Evolutionary conservation across 2,329 filamentous ascomycete genomes (phyloP), one percentile per base, ranked within the genome.

Genomic region (Amylocarpus encephaloides): DNA sequence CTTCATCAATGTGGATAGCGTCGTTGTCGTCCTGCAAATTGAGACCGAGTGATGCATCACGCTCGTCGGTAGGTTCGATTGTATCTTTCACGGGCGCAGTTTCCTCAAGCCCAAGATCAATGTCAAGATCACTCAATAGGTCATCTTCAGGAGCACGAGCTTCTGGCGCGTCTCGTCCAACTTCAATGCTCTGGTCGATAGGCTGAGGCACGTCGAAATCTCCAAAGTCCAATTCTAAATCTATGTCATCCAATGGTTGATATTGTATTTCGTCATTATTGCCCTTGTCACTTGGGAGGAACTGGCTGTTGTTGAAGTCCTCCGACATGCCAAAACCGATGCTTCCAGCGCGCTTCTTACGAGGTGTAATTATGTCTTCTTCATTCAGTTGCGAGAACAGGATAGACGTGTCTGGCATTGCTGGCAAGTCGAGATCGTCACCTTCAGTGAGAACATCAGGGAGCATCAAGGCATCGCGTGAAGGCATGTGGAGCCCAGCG

Each of bases 391-490:
- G 85, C 10, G 87, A 84, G 48, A 96, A 73, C 7, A 96, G 78
- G 67, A 94, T 84, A 33, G 87, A 88, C 5, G 90, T 86, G 70
- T 96, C 92, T 7, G 90, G 90, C 56, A 93, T 87, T 30, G 95
- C 88, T 19, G 95, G 77, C 52, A 84, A 71, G 56, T 84, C 81
- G 41, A 85, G 74, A 62, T 84, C 84, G 66, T 98, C 93, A 53
- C 93, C 87, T 55, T 94, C 90, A 10, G 93, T 97, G 59, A 98
- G 86, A 48, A 86, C 85, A 72, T 98, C 93, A 6, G 91, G 90
- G 48, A 98, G 78, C 63, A 92, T 87, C 56, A 97, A 79, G 26
- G 89, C 85, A 66, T 91, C 88, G 43, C 91, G 86, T 61, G 90
- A 90, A 29, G 88, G 86, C 56, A 87, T 77, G 62, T 88, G 85